Base-by-base conservation (phyloP, 2,329 filamentous ascomycete genomes). In the Aureobasidium sp. region DNA sequence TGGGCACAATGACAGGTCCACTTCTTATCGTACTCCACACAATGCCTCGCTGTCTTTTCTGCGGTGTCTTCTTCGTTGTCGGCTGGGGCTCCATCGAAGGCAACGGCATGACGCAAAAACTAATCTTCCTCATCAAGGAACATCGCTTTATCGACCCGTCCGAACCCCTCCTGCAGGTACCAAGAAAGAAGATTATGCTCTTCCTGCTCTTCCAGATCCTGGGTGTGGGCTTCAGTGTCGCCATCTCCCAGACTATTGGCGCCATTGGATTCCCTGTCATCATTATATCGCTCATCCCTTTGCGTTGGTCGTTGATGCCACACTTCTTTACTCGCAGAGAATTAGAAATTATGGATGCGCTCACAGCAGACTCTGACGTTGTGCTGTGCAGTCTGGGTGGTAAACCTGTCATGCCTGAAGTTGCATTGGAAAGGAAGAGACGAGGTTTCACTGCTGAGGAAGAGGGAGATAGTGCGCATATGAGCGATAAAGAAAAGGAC, bases 201-300 rank as follows among this genome's bases (percentile, higher is more conserved):
- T 86, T 81, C 66, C 75, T 84, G 1, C 75, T 71, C 13, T 76
- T 82, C 23, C 81, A 85, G 67, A 67, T 81, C 1, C 46, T 80
- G 2, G 79, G 78, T 1, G 82, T 85, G 23, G 77, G 76, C 0
- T 77, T 78, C 7, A 82, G 79, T 3, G 82, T 86, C 13, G 83
- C 81, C 0, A 81, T 85, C 58, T 83, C 82, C 2, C 81, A 85
- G 69, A 85, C 83, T 0, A 80, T 85, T 27, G 83, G 80, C 0
- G 83, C 82, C 0, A 83, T 85, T 66, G 80, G 81, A 0, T 85
- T 85, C 64, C 83, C 83, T 0, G 76, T 85, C 15, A 76, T 85
- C 57, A 84, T 85, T 63, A 75, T 82, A 20, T 70, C 79, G 4
- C 74, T 85, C 20, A 84, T 86, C 8, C 83, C 83, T 0, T 67